Evolutionary conservation across 2,329 filamentous ascomycete genomes (phyloP).

Genomic region (Ceratocystis variospora): DNA sequence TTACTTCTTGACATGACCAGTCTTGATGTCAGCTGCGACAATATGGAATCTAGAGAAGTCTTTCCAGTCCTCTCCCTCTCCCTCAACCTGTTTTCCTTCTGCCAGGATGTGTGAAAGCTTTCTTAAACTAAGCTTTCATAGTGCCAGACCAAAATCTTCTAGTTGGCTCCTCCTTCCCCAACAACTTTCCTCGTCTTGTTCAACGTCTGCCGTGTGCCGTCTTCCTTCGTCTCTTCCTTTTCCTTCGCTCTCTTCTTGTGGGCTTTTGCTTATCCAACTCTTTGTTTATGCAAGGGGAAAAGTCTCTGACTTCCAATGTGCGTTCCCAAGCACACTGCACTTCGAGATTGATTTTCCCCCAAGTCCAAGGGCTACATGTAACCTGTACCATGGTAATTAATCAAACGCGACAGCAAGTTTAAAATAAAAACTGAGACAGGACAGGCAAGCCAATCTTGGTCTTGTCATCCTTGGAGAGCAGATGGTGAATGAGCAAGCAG

Average conservation of each 20-base stretch:
- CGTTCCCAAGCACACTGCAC: not conserved
- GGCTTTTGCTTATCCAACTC: not conserved
- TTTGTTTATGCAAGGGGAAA: conserved; percentile 2
- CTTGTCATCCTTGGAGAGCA: not conserved
- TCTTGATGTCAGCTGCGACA: not conserved
- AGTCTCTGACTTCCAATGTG: not conserved
- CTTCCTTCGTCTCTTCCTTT: not conserved
- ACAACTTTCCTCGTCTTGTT: not conserved
- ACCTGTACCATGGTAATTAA: not conserved
- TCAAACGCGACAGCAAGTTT: not conserved
- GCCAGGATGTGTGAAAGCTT: not conserved
- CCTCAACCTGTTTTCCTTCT: not conserved
- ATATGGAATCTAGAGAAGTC: not conserved
- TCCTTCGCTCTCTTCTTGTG: not conserved
- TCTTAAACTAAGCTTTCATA: not conserved
- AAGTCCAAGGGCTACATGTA: not conserved
- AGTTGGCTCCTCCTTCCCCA: not conserved
- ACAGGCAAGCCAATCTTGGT: not conserved
- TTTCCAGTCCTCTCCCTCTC: not conserved
- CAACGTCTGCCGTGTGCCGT: too few species aligned
- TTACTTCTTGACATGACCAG: not conserved
- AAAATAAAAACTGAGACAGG: not conserved
- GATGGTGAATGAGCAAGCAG: not conserved
- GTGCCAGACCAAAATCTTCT: not conserved
- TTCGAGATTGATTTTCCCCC: not conserved